Conservation (phyloP, 2,329 filamentous ascomycete species). For the Xylariales sp. region DNA sequence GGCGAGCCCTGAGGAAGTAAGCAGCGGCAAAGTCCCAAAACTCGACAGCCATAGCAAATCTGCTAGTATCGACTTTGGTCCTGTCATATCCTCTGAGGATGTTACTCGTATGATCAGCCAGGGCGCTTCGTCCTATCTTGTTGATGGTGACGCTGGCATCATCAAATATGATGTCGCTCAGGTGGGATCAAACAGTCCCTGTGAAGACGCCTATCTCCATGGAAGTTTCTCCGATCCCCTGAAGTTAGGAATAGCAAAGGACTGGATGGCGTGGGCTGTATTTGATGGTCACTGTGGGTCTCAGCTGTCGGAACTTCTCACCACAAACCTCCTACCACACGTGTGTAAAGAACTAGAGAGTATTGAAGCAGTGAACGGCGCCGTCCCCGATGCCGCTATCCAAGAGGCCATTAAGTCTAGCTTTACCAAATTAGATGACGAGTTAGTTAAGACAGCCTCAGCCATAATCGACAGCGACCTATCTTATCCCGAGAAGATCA, state of each 20-base stretch:
- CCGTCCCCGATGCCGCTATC: constrained; percentile 18
- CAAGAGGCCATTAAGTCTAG: constrained; percentile 30
- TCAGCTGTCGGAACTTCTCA: constrained; percentile 26
- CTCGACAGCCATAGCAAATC: constrained; percentile 20
- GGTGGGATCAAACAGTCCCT: constrained; percentile 26
- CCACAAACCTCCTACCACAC: constrained; percentile 22
- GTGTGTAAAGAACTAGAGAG: constrained; percentile 21
- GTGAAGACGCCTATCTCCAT: constrained; percentile 28
- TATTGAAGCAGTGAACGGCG: constrained; percentile 10
- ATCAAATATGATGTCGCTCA: constrained; percentile 26
- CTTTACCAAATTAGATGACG: constrained; percentile 32
- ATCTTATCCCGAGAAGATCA: constrained; percentile 21
- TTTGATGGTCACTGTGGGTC: constrained; percentile 31
- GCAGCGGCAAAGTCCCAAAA: constrained; percentile 14
- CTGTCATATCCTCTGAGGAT: constrained; percentile 17
- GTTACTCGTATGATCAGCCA: constrained; percentile 24
- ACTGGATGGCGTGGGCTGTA: constrained; percentile 28
- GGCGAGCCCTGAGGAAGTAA: not conserved
- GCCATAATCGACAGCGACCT: constrained; percentile 23
- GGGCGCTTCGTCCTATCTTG: constrained; percentile 15
- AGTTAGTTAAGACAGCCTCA: constrained; percentile 20
- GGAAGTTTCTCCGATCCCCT: constrained; percentile 23
- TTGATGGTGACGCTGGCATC: constrained; percentile 12
- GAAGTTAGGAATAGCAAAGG: constrained; percentile 10
- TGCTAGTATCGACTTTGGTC: constrained; percentile 16